Percentiles rank a stretch among this genome's conserved stretches.
These are phyloP conservation scores for Serendipita sp. DNA, from an alignment of 768 basidiomycete genomes.

Conservation along the genomic window DNA sequence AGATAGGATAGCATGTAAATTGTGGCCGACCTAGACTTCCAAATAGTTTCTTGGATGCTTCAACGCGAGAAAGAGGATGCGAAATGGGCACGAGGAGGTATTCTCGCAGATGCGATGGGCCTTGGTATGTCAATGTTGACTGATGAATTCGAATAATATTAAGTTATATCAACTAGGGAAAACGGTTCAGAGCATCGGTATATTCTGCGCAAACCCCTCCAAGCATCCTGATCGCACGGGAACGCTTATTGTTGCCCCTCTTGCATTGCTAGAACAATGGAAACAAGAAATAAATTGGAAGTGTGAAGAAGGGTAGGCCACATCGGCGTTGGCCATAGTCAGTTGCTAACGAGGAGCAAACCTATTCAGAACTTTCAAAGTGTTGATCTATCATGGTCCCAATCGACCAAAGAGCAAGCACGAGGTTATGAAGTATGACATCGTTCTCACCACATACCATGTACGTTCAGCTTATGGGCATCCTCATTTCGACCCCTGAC, in stretches of 20 bases:
- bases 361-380: constrained; percentile 21
- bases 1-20: constrained; percentile 11
- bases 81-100: constrained; percentile 25
- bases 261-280: constrained; percentile 56
- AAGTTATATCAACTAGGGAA: constrained; percentile 21
- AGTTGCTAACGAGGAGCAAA: too few relatives aligned
- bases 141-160: constrained; percentile 12
- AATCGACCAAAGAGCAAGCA: constrained; percentile 31
- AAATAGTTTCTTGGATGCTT: constrained; percentile 44
- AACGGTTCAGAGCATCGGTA: constrained; percentile 46
- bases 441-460: constrained; percentile 44
- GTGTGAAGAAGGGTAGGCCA: background rate
- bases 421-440: constrained; percentile 41
- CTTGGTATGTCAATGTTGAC: constrained; percentile 30
- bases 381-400: constrained; percentile 47
- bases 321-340: too few relatives aligned
- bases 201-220: constrained; percentile 39
- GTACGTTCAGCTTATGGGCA: constrained; percentile 12
- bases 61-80: constrained; percentile 28
- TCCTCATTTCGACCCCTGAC: background rate
- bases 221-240: constrained; percentile 37
- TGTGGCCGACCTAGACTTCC: background rate
- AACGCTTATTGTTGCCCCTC: constrained; percentile 51
- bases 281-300: constrained; percentile 28
- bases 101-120: constrained; percentile 39